Evolutionary conservation across 495 filamentous ascomycete genomes (phyloP).

Genomic region (Patellaria atrata): DNA sequence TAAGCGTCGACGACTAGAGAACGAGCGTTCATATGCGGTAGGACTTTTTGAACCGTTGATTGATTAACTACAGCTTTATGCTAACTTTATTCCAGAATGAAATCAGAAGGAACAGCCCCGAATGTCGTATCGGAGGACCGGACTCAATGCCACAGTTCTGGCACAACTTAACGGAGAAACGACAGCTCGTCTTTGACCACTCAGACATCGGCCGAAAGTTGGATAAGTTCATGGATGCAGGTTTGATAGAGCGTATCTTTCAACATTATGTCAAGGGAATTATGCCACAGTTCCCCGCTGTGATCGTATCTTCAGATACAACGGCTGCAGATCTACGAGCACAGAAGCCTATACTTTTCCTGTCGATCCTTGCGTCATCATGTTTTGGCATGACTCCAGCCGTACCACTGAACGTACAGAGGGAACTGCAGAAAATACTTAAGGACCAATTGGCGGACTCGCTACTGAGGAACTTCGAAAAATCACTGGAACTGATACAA

Average conservation of each 20-base stretch:
- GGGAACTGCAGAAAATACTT: slow-evolving; percentile 50
- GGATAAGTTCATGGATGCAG: slow-evolving; percentile 47
- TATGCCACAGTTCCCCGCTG: slow-evolving; percentile 57
- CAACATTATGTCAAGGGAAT: slow-evolving; percentile 53
- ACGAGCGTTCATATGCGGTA: too few relatives aligned
- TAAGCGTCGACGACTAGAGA: too few relatives aligned
- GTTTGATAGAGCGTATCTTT: slow-evolving; percentile 51
- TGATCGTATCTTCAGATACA: slow-evolving; percentile 56
- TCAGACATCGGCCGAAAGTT: slow-evolving; percentile 50
- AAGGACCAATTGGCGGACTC: slow-evolving; percentile 60
- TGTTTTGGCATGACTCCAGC: slow-evolving; percentile 42
- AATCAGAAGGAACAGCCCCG: too few relatives aligned
- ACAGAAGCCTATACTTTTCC: slow-evolving; percentile 64
- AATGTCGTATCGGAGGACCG: too few relatives aligned
- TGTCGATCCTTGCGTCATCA: slow-evolving; percentile 58
- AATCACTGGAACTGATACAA: slow-evolving; percentile 77
- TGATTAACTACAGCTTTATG: too few relatives aligned
- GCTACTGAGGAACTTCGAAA: slow-evolving; percentile 61
- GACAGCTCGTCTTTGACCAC: too few relatives aligned
- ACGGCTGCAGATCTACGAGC: slow-evolving; percentile 52
- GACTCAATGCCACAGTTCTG: too few relatives aligned
- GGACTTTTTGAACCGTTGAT: too few relatives aligned
- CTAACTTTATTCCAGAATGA: too few relatives aligned
- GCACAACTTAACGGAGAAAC: slow-evolving; percentile 4
- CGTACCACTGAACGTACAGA: slow-evolving; percentile 16